Percentiles rank a stretch among this genome's conserved stretches.
These are phyloP conservation scores for Albifimbria verrucaria DNA, from an alignment of 2,329 filamentous ascomycete genomes.

Conservation along the genomic window DNA sequence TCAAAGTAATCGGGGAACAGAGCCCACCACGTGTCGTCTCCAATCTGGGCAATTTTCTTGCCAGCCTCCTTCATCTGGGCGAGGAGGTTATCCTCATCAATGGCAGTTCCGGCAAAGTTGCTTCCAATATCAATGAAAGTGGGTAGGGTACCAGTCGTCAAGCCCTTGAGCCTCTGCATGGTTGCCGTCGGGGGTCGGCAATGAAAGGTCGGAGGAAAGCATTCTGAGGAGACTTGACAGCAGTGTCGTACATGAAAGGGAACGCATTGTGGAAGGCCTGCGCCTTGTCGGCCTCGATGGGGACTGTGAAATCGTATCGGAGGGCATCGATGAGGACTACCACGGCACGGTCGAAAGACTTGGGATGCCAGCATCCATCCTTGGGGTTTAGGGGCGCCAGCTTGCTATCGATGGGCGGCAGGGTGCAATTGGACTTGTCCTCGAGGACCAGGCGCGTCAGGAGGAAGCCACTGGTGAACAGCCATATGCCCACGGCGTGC, in stretches of 20 bases:
- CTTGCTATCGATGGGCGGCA: constrained; percentile 60
- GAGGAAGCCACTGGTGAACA: constrained; percentile 94
- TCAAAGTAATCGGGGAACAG: constrained; percentile 95
- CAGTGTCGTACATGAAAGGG: constrained; percentile 81
- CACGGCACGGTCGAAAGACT: constrained; percentile 87
- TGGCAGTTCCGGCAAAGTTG: constrained; percentile 91
- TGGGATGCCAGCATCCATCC: constrained; percentile 92
- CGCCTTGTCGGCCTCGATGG: constrained; percentile 43
- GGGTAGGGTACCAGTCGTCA: constrained; percentile 92
- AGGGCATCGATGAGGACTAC: constrained; percentile 90
- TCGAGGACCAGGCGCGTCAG: constrained; percentile 80
- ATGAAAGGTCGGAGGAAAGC: constrained; percentile 94
- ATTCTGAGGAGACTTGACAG: constrained; percentile 69
- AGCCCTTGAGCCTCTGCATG: constrained; percentile 83
- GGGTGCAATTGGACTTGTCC: constrained; percentile 67
- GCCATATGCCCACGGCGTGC: constrained; percentile 77
- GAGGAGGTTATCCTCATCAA: constrained; percentile 84
- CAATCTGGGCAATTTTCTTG: constrained; percentile 82
- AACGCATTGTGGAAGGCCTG: constrained; percentile 79
- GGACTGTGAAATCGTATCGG: constrained; percentile 94
- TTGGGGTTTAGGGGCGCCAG: constrained; percentile 40
- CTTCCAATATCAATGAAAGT: constrained; percentile 93
- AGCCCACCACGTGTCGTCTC: constrained; percentile 96
- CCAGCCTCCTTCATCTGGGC: constrained; percentile 62
- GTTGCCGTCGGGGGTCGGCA: constrained; percentile 95